Conservation (phyloP, 345 rosid species). For the Triadica sebifera region DNA sequence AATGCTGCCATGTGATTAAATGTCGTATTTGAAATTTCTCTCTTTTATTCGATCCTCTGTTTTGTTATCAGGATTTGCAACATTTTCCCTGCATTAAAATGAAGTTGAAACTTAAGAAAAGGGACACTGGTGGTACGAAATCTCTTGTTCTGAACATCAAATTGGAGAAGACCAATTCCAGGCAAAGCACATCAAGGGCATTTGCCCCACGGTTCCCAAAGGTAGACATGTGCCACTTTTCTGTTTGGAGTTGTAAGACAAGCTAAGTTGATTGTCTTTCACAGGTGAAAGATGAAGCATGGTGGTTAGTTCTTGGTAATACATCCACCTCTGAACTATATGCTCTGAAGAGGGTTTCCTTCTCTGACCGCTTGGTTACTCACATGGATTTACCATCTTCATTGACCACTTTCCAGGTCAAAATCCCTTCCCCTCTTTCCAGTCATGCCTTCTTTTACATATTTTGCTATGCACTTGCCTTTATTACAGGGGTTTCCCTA, state of each 20-base stretch:
- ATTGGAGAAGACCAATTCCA: constrained; percentile 59
- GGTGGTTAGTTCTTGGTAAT: constrained; percentile 94
- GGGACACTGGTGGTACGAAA: constrained; percentile 37
- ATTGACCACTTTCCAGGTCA: constrained; percentile 54
- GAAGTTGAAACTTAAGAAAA: constrained; percentile 63
- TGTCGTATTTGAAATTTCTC: not conserved
- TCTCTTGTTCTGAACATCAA: constrained; percentile 51
- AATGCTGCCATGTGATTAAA: not conserved
- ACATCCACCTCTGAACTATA: constrained; percentile 58
- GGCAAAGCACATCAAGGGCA: constrained; percentile 70
- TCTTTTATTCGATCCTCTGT: not conserved
- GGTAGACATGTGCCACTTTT: constrained; percentile 38
- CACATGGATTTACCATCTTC: constrained; percentile 72
- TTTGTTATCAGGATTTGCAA: constrained; percentile 63
- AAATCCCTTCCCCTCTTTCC: not conserved
- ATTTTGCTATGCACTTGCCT: not conserved
- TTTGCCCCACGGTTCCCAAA: constrained; percentile 85
- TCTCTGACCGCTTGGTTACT: constrained; percentile 59
- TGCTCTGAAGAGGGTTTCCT: constrained; percentile 89
- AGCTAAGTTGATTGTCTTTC: constrained; percentile 20
- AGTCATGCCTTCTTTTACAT: not conserved
- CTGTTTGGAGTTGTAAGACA: constrained; percentile 7
- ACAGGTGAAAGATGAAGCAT: constrained; percentile 93
- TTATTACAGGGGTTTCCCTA: not conserved
- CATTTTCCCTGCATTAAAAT: constrained; percentile 62